These are phyloP conservation scores for Trametes sp. DNA, from an alignment of 1,284 basidiomycete species.

Conservation along the genomic window DNA sequence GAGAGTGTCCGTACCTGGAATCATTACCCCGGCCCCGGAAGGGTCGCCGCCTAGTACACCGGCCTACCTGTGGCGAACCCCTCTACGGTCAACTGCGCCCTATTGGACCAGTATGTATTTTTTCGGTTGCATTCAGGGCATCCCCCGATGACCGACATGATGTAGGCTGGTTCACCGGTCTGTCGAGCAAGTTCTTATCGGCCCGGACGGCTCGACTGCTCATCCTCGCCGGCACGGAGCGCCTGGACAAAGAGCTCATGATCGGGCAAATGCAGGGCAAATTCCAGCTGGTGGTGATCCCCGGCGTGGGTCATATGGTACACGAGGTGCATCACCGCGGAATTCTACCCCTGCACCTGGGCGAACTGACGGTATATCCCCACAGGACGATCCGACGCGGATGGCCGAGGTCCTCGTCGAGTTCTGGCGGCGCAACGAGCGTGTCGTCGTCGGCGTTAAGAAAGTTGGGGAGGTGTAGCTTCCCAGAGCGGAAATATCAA, in stretches of 20 bases:
- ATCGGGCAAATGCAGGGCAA: slow-evolving; percentile 99
- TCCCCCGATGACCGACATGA: neutral
- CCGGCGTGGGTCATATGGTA: slow-evolving; percentile 90
- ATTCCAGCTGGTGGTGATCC: slow-evolving; percentile 92
- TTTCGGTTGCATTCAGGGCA: neutral
- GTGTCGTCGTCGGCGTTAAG: slow-evolving; percentile 76
- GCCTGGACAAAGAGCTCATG: slow-evolving; percentile 93
- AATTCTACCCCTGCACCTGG: neutral
- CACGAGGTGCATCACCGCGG: slow-evolving; percentile 77
- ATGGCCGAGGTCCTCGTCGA: slow-evolving; percentile 85
- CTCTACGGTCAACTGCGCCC: slow-evolving; percentile 84
- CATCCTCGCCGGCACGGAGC: slow-evolving; percentile 91
- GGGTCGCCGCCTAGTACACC: slow-evolving; percentile 46
- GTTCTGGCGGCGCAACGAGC: slow-evolving; percentile 93
- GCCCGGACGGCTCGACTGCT: slow-evolving; percentile 85
- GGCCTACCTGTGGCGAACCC: slow-evolving; percentile 81
- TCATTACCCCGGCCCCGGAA: slow-evolving; percentile 61
- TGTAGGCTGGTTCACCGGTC: slow-evolving; percentile 88
- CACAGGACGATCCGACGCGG: slow-evolving; percentile 83
- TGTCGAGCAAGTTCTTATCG: slow-evolving; percentile 82
- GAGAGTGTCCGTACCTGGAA: slow-evolving; percentile 83
- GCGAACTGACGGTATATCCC: neutral
- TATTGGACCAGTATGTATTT: slow-evolving; percentile 83
- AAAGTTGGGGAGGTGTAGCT: slow-evolving; percentile 75
- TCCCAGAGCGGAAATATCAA: neutral